Percentiles rank a stretch among this genome's conserved stretches.
Evolutionary conservation across 208 protist genomes (phyloP).

Genomic region (Trypanosoma rangeli): DNA sequence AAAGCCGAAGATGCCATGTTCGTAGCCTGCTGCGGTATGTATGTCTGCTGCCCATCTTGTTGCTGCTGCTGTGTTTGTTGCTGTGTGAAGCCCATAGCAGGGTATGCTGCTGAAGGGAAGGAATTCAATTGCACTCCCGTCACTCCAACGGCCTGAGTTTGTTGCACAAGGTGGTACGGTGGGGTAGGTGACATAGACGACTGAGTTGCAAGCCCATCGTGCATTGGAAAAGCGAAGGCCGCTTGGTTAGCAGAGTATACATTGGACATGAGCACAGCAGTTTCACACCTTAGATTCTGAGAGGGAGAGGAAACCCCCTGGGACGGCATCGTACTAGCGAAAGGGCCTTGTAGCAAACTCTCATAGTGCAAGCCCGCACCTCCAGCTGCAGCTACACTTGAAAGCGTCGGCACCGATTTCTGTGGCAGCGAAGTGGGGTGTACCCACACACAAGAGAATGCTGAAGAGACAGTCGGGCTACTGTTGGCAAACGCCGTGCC

Average conservation of each 20-base stretch:
- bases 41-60: neutral
- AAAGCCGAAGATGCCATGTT: neutral
- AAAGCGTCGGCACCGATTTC: neutral
- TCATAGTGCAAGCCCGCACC: neutral
- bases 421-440: neutral
- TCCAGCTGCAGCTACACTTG: neutral
- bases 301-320: neutral
- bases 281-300: neutral
- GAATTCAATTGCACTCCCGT: neutral
- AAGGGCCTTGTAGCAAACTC: neutral
- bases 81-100: conserved; percentile 2
- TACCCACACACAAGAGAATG: neutral
- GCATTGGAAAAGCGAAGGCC: neutral
- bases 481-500: neutral
- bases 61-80: conserved; percentile 1
- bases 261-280: neutral
- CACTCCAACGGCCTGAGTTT: neutral
- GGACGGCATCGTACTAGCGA: neutral
- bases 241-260: neutral
- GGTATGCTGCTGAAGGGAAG: neutral
- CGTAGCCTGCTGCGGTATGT: neutral
- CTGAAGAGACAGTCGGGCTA: neutral
- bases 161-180: conserved; percentile 5
- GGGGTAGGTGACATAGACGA: neutral
- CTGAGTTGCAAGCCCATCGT: neutral